A percentile compares a stretch with the other conserved stretches of the same genome.
Evolutionary conservation across 371 early-diverging fungal genomes (phyloP).

Genomic region (Syncephalis fuscata): DNA sequence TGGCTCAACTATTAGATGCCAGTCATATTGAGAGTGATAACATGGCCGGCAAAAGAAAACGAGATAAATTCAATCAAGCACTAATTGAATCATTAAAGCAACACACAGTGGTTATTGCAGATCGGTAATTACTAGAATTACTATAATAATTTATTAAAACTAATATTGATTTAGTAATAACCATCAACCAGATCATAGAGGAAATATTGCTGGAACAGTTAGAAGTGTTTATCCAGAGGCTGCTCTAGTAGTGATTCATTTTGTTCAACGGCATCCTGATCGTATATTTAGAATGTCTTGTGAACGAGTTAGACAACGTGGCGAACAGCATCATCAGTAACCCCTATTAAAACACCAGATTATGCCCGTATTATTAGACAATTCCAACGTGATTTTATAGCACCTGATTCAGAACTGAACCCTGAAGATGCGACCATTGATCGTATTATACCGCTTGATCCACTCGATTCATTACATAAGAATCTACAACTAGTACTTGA

Average conservation of each 20-base stretch:
- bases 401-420: slow-evolving; percentile 21
- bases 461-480: slow-evolving; percentile 15
- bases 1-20: slow-evolving; percentile 31
- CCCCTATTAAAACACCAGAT: slow-evolving; percentile 30
- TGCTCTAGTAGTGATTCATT: slow-evolving; percentile 45
- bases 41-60: slow-evolving; percentile 27
- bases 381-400: slow-evolving; percentile 28
- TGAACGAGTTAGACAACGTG: slow-evolving; percentile 35
- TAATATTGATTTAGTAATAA: slow-evolving; percentile 26
- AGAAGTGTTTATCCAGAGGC: slow-evolving; percentile 27
- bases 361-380: slow-evolving; percentile 25
- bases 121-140: slow-evolving; percentile 12
- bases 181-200: slow-evolving; percentile 33
- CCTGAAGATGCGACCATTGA: slow-evolving; percentile 25
- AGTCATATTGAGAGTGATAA: slow-evolving; percentile 62
- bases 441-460: slow-evolving; percentile 24
- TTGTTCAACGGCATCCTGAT: slow-evolving; percentile 24
- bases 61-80: slow-evolving; percentile 24
- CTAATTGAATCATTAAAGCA: slow-evolving; percentile 24
- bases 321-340: slow-evolving; percentile 60
- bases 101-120: slow-evolving; percentile 37
- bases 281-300: slow-evolving; percentile 21
- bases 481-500: slow-evolving; percentile 19
- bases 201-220: slow-evolving; percentile 23
- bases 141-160: slow-evolving; percentile 5